Percentiles rank a stretch among this genome's conserved stretches.
These are phyloP conservation scores for Aspergillus heteromorphus DNA, from an alignment of 495 filamentous ascomycete species.

Conservation along the genomic window DNA sequence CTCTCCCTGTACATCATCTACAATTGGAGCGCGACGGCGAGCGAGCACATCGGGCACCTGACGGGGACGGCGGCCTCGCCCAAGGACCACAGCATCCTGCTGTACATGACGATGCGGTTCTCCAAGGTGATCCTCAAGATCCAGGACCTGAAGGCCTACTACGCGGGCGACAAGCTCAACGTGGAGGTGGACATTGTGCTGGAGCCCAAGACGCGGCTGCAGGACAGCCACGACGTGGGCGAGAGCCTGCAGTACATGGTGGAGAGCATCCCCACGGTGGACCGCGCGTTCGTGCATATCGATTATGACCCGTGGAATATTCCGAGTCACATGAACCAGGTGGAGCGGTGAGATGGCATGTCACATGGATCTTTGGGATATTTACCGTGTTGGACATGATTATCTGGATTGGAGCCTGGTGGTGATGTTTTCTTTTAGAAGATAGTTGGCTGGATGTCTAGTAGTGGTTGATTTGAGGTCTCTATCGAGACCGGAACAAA, in stretches of 20 bases:
- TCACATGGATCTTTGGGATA: too few species aligned
- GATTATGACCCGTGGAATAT: slow-evolving; percentile 80
- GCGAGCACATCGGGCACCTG: slow-evolving; percentile 76
- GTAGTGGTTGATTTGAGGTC: too few species aligned
- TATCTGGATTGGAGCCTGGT: too few species aligned
- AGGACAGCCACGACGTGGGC: slow-evolving; percentile 83
- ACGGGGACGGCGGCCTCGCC: slow-evolving; percentile 75
- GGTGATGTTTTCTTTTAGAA: too few species aligned
- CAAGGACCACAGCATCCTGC: slow-evolving; percentile 75
- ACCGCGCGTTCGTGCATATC: slow-evolving; percentile 68
- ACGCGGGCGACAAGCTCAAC: slow-evolving; percentile 83
- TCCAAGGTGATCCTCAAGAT: slow-evolving; percentile 84
- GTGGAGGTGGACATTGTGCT: slow-evolving; percentile 82
- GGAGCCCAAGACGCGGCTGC: slow-evolving; percentile 68
- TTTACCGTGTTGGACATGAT: too few species aligned
- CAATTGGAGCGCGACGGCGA: slow-evolving; percentile 75
- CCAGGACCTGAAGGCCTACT: slow-evolving; percentile 82
- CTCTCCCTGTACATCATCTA: slow-evolving; percentile 78
- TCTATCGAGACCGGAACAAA: too few species aligned
- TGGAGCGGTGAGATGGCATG: slow-evolving; percentile 17
- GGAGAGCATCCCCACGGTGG: slow-evolving; percentile 75
- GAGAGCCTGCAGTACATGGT: slow-evolving; percentile 88
- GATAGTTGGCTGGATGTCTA: too few species aligned
- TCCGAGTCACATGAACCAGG: slow-evolving; percentile 78
- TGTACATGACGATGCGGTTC: slow-evolving; percentile 93